Evolutionary conservation across 2,329 filamentous ascomycete species (phyloP), one percentile per base, ranked within the genome.

Genomic region (Epichloe glyceriae): DNA sequence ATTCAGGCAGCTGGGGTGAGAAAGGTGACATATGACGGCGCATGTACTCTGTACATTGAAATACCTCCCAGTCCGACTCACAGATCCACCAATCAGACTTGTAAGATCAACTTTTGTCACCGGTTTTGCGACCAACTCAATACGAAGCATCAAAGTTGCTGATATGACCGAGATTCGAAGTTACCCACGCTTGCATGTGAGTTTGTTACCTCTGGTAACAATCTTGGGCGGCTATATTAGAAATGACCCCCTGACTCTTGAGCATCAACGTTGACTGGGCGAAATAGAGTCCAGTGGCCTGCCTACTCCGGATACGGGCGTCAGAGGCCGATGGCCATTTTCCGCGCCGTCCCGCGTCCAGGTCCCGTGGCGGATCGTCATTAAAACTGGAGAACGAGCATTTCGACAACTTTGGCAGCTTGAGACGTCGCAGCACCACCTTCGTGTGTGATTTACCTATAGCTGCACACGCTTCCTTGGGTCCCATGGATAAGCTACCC

Each of bases 11-110:
- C 37, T 41, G 39, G 38, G n/a, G 42, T 34, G 20, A 30, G 52
- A 51, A 53, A 58, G 53, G 51, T 61, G 54, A 57, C 53, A 60
- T 47, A 47, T 49, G 58, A 48, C 20, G 53, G 17, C 30, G 47
- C 39, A 26, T 49, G 53, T 57, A 30, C 30, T 10, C 30, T 3
- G 10, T 11, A 58, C 58, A 48, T 58, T 12, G 19, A 39, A 54
- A 50, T 56, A 60, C 60, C 41, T 53, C 12, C 30, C 12, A 30
- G n/a, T 45, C 6, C 15, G 50, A 15, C 33, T 20, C 48, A 33
- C 30, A 47, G 45, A 44, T 51, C 17, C 34, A 44, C 40, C 45
- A 40, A 37, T 37, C 46, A 49, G 20, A 33, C 35, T 40, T 17
- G 11, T 6, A 26, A 30, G 8, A 48, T 44, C 5, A n/a, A 37